These are phyloP conservation scores for Cotoneaster glaucophyllus DNA, from an alignment of 306 rosid species.

Conservation along the genomic window DNA sequence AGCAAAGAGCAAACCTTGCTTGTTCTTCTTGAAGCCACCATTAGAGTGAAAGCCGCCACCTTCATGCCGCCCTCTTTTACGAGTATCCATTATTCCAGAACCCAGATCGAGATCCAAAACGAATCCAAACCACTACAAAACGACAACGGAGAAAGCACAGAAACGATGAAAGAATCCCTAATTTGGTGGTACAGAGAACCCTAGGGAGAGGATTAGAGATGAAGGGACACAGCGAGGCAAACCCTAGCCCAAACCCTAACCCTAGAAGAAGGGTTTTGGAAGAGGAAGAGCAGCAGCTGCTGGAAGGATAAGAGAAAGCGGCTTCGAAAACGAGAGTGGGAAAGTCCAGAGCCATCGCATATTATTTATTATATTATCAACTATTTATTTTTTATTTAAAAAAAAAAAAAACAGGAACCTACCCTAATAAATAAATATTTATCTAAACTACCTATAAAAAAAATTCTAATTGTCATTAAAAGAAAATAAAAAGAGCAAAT, in stretches of 20 bases:
- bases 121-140: constrained; percentile 1
- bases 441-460: no score
- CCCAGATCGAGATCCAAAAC: constrained; percentile 38
- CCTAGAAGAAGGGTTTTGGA: constrained; percentile 32
- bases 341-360: neutral
- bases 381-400: neutral
- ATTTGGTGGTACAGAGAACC: neutral
- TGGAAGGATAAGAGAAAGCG: neutral
- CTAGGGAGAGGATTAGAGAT: neutral
- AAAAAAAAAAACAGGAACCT: no score
- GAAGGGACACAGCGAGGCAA: neutral
- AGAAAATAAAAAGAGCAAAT: no score
- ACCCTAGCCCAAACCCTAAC: constrained; percentile 44
- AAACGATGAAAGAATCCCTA: neutral
- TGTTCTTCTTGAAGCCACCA: constrained; percentile 23
- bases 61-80: constrained; percentile 21
- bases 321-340: constrained; percentile 9
- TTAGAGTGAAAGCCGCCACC: constrained; percentile 2
- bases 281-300: neutral
- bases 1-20: constrained; percentile 15
- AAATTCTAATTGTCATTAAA: no score
- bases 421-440: neutral
- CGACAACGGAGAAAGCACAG: neutral
- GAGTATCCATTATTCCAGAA: constrained; percentile 12
- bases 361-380: neutral